These are phyloP conservation scores for Smallanthus sonchifolius DNA, from an alignment of 129 eudicot genomes.

Conservation along the genomic window DNA sequence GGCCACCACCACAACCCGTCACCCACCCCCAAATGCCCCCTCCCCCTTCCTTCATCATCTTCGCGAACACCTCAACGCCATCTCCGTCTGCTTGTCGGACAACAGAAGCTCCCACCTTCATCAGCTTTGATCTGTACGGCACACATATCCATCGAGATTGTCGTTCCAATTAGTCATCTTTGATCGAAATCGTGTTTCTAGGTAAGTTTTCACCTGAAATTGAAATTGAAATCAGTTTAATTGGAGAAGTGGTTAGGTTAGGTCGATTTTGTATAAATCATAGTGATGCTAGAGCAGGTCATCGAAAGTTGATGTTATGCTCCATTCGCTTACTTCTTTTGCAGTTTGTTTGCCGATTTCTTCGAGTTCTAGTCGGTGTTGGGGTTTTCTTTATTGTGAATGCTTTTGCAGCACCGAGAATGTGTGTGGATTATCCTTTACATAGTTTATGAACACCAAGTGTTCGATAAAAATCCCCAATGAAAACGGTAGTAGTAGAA, in stretches of 20 bases:
- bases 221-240: constrained; percentile 6
- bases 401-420: neutral
- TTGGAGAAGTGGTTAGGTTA: neutral
- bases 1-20: too few species aligned
- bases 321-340: neutral
- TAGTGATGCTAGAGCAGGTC: neutral
- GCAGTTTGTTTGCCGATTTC: neutral
- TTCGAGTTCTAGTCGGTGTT: neutral
- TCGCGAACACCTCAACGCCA: too few species aligned
- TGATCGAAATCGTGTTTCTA: too few species aligned
- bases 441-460: neutral
- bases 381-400: neutral
- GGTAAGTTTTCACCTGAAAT: neutral
- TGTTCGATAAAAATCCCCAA: neutral
- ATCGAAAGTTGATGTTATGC: too few species aligned
- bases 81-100: too few species aligned
- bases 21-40: too few species aligned
- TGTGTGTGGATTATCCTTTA: neutral
- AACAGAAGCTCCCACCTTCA: too few species aligned
- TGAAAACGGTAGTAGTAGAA: neutral
- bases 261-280: neutral
- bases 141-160: constrained; percentile 52
- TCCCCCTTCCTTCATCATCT: too few species aligned
- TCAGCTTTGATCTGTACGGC: constrained; percentile 43
- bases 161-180: too few species aligned